These are phyloP conservation scores for Quercus cerris DNA, from an alignment of 306 rosid genomes.

Conservation along the genomic window DNA sequence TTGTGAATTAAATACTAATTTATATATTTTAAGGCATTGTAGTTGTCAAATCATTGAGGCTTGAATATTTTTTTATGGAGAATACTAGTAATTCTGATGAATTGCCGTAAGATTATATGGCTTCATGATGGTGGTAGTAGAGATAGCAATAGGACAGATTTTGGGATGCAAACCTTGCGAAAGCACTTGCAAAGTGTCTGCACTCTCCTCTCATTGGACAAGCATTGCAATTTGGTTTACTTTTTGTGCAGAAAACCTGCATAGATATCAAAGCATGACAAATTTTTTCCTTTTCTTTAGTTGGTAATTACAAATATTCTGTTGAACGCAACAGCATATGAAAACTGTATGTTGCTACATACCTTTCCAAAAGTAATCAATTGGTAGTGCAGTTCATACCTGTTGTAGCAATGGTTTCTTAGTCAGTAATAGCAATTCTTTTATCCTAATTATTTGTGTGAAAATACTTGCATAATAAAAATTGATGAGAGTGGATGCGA, in stretches of 20 bases:
- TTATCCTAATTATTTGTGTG: neutral
- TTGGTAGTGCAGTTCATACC: constrained; percentile 96
- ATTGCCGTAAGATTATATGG: neutral
- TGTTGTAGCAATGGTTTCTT: constrained; percentile 31
- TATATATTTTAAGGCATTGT: constrained; percentile 8
- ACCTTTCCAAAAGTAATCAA: constrained; percentile 98
- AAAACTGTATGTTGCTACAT: constrained; percentile 10
- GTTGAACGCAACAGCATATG: neutral
- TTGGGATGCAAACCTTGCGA: constrained; percentile 73
- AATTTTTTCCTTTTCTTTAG: constrained; percentile 13
- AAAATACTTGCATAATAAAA: neutral
- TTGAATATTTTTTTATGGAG: neutral
- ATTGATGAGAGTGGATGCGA: constrained; percentile 12
- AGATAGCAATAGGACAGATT: constrained; percentile 6
- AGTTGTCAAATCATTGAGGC: constrained; percentile 12
- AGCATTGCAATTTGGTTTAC: constrained; percentile 91
- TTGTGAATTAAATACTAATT: constrained; percentile 8
- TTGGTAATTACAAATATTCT: constrained; percentile 3
- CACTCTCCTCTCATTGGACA: constrained; percentile 99
- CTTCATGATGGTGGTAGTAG: constrained; percentile 9
- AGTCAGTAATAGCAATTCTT: constrained; percentile 31
- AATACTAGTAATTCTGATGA: neutral
- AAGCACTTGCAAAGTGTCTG: constrained; percentile 98
- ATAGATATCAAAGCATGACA: constrained; percentile 22
- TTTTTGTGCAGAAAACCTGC: constrained; percentile 96